These are phyloP conservation scores for Clonostachys rosea DNA, from an alignment of 2,329 filamentous ascomycete species.

Conservation along the genomic window DNA sequence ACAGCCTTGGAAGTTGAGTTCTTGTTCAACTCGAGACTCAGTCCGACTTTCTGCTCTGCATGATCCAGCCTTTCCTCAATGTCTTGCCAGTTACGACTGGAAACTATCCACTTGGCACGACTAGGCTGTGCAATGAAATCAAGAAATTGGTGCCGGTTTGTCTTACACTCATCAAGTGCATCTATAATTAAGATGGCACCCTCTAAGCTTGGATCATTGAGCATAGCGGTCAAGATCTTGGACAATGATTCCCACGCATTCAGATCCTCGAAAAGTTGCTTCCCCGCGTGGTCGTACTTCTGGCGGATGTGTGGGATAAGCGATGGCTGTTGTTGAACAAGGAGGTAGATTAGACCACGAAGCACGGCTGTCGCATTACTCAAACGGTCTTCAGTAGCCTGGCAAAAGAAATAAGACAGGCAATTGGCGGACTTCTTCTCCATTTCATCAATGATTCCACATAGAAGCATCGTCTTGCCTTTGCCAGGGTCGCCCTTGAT, in stretches of 20 bases:
- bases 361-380: constrained; percentile 33
- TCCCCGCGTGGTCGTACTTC: constrained; percentile 21
- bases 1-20: constrained; percentile 24
- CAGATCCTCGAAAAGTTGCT: constrained; percentile 26
- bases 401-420: constrained; percentile 30
- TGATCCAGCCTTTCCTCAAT: constrained; percentile 25
- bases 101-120: constrained; percentile 33
- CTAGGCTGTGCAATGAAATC: constrained; percentile 19
- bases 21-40: constrained; percentile 29
- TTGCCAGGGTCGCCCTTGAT: constrained; percentile 32
- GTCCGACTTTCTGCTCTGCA: constrained; percentile 8
- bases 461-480: constrained; percentile 37
- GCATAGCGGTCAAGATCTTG: constrained; percentile 28
- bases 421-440: not conserved
- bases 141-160: constrained; percentile 21
- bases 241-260: constrained; percentile 29
- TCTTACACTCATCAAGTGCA: constrained; percentile 38
- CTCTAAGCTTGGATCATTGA: constrained; percentile 22
- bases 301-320: constrained; percentile 25
- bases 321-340: constrained; percentile 24
- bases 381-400: constrained; percentile 26
- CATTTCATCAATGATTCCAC: constrained; percentile 16
- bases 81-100: constrained; percentile 32
- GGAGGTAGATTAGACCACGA: constrained; percentile 31
- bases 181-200: constrained; percentile 32